phyloP scores from a whole-genome alignment of 2,329 filamentous ascomycete species.

The Aspergillus jensenii region DNA sequence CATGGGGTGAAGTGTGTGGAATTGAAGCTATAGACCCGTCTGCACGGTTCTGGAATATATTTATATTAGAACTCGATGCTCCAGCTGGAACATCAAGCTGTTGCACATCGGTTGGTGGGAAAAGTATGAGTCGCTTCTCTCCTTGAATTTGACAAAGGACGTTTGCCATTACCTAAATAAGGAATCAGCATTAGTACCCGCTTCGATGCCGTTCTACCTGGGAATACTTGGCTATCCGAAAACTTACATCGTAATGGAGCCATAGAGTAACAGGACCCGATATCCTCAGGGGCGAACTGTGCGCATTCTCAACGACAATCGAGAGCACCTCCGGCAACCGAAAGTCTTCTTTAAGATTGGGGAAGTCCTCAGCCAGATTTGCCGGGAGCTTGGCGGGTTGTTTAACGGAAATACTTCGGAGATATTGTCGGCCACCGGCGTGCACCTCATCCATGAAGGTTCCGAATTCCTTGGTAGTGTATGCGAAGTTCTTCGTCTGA shows the following conservation, averaged over 20 bases:
- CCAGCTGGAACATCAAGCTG: slow-evolving; percentile 71
- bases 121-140: slow-evolving; percentile 71
- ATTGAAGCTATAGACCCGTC: slow-evolving; percentile 51
- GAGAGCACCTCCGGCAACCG: slow-evolving; percentile 61
- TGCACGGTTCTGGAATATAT: slow-evolving; percentile 59
- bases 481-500: slow-evolving; percentile 77
- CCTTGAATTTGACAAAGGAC: slow-evolving; percentile 78
- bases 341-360: slow-evolving; percentile 69
- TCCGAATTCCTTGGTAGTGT: slow-evolving; percentile 66
- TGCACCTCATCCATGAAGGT: slow-evolving; percentile 64
- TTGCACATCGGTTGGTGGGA: slow-evolving; percentile 72
- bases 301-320: slow-evolving; percentile 60
- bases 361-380: slow-evolving; percentile 70
- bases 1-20: slow-evolving; percentile 65
- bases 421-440: slow-evolving; percentile 65
- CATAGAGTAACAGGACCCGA: slow-evolving; percentile 82
- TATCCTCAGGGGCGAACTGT: slow-evolving; percentile 77
- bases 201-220: not conserved
- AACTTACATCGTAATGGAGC: slow-evolving; percentile 76
- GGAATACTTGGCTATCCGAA: not conserved
- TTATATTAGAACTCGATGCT: slow-evolving; percentile 74
- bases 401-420: slow-evolving; percentile 72
- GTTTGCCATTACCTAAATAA: slow-evolving; percentile 74
- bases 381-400: slow-evolving; percentile 69
- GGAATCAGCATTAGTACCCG: not conserved